Evolutionary conservation across 176 grass and related monocot genomes (phyloP), one percentile per base, ranked within the genome.

Genomic region (Oryza glumipatula): DNA sequence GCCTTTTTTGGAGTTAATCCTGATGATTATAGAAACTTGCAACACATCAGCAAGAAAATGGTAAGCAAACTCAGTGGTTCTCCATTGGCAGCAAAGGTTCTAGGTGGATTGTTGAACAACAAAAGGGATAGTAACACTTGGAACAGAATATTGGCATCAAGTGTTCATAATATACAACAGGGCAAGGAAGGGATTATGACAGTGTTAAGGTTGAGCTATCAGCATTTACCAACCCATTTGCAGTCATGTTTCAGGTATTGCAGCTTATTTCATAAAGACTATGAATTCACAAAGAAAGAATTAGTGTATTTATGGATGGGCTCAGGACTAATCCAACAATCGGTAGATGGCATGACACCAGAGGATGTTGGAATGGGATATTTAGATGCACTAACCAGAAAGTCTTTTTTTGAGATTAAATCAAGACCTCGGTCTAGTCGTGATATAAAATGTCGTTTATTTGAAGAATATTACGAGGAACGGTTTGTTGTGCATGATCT

Each of bases 331-430:
- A 69, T 92, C 48, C 75, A 52, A 47, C 45, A 64, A 19, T 11
- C 22, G 8, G 4, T 4, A 65, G 56, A 33, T 75, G 16, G 65
- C 44, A 74, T 3, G 48, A 41, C 0, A 0, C 76, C 14, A 47
- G 79, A 92, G 70, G 82, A 79, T 66, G 44, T 38, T 28, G 90
- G 87, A 4, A 65, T 67, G 15, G 70, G 76, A 19, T 89, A 89
- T 47, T 26, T 93, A 5, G 51, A 87, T 81, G 13, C 19, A 76
- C 23, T 93, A 35, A 69, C 65, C 5, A 77, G 0, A 71, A 80
- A 87, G 64, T 93, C 84, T 1, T 89, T 93, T 93, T 89, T 93
- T n/a, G 83, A 89, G 10, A 35, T 76, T 3, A 79, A 76, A 71
- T 56, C 76, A 76, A 33, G 2, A 11, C 68, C 63, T 54, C 32